Percentiles rank a stretch among this genome's conserved stretches.
Conservation (phyloP, 2,329 filamentous ascomycete species). For the Ascochyta viciae-villosae region DNA sequence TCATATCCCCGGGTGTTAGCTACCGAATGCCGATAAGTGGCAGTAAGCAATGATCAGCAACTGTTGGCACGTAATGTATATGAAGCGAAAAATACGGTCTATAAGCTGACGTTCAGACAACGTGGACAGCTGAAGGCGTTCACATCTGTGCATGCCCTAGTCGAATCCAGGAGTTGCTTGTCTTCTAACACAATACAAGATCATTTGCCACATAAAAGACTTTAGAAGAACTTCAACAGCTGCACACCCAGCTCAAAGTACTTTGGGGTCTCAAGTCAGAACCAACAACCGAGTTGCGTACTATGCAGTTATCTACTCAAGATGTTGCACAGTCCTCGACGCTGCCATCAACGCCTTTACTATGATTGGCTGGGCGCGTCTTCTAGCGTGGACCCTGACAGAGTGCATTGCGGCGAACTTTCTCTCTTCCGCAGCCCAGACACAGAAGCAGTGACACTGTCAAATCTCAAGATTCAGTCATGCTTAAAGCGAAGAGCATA, state of each 20-base stretch:
- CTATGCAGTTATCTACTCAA: neutral
- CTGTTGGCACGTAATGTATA: neutral
- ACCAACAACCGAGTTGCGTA: neutral
- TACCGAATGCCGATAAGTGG: conserved; percentile 2
- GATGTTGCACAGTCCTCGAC: neutral
- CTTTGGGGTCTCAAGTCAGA: too few species aligned
- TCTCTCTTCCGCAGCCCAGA: conserved; percentile 19
- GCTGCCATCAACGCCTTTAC: neutral
- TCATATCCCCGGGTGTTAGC: conserved; percentile 1
- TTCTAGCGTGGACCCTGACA: conserved; percentile 30
- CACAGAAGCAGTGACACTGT: conserved; percentile 6
- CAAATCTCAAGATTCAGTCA: conserved; percentile 24
- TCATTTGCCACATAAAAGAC: too few species aligned
- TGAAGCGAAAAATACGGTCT: too few species aligned
- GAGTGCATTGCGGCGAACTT: conserved; percentile 40
- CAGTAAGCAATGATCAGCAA: conserved; percentile 9
- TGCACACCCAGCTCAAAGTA: too few species aligned
- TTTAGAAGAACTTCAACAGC: too few species aligned
- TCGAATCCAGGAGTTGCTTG: too few species aligned
- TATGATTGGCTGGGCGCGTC: conserved; percentile 31
- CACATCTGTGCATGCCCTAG: too few species aligned
- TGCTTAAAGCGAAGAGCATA: conserved; percentile 41
- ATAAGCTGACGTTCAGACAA: too few species aligned
- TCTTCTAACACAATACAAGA: too few species aligned
- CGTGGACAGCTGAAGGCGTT: too few species aligned